Percentiles rank a stretch among this genome's conserved stretches.
Evolutionary conservation across 768 basidiomycete genomes (phyloP).

Genomic region (Mycena olivaceomarginata): DNA sequence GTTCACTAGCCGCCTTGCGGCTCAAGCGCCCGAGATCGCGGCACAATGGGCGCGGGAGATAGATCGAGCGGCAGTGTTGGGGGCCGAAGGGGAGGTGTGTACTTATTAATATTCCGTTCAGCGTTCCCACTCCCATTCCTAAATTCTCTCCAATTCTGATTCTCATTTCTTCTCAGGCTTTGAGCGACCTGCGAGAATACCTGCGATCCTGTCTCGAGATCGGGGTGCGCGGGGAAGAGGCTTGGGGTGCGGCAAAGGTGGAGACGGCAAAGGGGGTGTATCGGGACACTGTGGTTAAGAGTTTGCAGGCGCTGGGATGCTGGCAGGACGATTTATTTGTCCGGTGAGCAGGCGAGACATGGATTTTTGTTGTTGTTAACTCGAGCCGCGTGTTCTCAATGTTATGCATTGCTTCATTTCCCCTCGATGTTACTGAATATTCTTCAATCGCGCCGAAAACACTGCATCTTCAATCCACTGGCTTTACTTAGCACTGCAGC

Average conservation of each 20-base stretch:
- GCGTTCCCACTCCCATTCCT: background rate
- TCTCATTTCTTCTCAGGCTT: constrained; percentile 6
- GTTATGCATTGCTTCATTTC: no score
- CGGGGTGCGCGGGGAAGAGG: constrained; percentile 30
- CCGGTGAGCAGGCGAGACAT: background rate
- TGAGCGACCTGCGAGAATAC: constrained; percentile 37
- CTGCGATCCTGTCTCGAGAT: constrained; percentile 33
- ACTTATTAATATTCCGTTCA: background rate
- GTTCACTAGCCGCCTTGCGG: constrained; percentile 25
- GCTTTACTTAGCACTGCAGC: no score
- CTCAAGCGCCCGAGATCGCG: constrained; percentile 30
- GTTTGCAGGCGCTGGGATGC: constrained; percentile 5
- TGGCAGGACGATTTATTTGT: background rate
- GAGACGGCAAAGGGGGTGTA: constrained; percentile 25
- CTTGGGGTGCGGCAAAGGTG: background rate
- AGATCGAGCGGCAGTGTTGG: constrained; percentile 24
- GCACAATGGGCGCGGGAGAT: constrained; percentile 27
- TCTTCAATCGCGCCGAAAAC: no score
- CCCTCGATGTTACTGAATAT: no score
- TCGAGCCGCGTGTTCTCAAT: no score
- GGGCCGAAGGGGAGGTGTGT: constrained; percentile 22
- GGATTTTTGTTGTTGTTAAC: no score
- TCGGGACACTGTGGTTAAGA: constrained; percentile 25
- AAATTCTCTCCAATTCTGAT: background rate
- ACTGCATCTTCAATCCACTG: no score